A percentile compares a stretch with the other conserved stretches of the same genome.
Conservation (phyloP, 768 basidiomycete species). For the Phaffia australis region DNA sequence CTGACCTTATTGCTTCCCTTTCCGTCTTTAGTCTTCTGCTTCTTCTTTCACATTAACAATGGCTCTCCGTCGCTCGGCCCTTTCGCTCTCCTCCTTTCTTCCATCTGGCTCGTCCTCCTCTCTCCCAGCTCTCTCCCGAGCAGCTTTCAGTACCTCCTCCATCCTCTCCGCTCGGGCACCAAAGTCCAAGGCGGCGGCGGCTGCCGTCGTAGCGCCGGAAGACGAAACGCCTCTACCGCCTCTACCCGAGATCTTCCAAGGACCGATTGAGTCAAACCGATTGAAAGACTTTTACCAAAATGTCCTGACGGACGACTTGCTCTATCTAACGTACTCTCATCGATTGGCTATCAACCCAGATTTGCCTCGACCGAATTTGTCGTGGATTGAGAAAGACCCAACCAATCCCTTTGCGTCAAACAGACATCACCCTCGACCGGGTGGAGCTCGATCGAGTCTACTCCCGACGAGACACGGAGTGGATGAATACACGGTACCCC, state of each 20-base stretch:
- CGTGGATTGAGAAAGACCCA: conserved; percentile 45
- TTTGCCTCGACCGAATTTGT: conserved; percentile 29
- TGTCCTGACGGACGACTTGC: conserved; percentile 71
- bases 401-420: conserved; percentile 62
- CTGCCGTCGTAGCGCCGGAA: no score
- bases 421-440: conserved; percentile 60
- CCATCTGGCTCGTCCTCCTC: no score
- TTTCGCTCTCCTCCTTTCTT: no score
- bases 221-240: not conserved
- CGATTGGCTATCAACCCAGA: conserved; percentile 28
- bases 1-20: no score
- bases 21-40: no score
- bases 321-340: conserved; percentile 92
- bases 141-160: no score
- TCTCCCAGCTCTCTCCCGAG: no score
- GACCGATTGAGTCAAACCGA: conserved; percentile 37
- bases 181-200: no score
- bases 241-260: conserved; percentile 4
- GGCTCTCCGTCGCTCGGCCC: no score
- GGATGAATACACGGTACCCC: conserved; percentile 56
- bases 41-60: no score
- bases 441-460: conserved; percentile 48
- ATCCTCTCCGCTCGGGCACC: no score
- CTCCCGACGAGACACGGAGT: conserved; percentile 47
- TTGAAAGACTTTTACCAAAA: conserved; percentile 72